These are phyloP conservation scores for Mesembryanthemum crystallinum DNA, from an alignment of 148 eudicot species.

Conservation along the genomic window DNA sequence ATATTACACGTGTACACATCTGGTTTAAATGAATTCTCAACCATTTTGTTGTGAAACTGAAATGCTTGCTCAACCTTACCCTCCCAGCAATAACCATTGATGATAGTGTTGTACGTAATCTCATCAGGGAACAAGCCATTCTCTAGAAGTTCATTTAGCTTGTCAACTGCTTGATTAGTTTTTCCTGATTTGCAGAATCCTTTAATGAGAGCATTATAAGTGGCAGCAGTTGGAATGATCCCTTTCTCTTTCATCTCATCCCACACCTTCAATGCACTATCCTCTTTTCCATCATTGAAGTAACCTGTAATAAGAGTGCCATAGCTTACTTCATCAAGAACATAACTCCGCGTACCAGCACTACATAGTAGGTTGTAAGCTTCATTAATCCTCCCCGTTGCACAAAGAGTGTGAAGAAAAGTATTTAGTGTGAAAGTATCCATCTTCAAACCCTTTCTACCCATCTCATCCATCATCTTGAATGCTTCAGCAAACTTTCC, in stretches of 20 bases:
- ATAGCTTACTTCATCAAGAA: constrained; percentile 71
- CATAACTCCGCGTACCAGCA: constrained; percentile 58
- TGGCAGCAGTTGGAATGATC: constrained; percentile 55
- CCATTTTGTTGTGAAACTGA: constrained; percentile 76
- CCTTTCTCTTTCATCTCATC: constrained; percentile 70
- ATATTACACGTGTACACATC: constrained; percentile 71
- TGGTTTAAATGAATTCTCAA: constrained; percentile 67
- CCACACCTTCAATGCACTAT: constrained; percentile 62
- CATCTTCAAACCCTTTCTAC: constrained; percentile 62
- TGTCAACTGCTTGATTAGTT: constrained; percentile 55
- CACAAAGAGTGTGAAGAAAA: constrained; percentile 60
- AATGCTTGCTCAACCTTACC: constrained; percentile 81
- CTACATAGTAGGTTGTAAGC: constrained; percentile 50
- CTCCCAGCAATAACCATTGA: constrained; percentile 82
- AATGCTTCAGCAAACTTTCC: constrained; percentile 64
- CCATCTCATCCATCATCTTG: constrained; percentile 58
- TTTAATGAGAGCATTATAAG: constrained; percentile 68
- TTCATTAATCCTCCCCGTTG: constrained; percentile 50
- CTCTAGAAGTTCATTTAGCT: constrained; percentile 71
- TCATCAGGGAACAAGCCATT: constrained; percentile 71
- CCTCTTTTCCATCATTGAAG: constrained; percentile 54
- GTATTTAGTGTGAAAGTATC: constrained; percentile 62
- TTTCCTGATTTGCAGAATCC: constrained; percentile 78
- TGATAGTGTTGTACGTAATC: constrained; percentile 74
- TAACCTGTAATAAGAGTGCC: constrained; percentile 68